Conservation (phyloP, 352 stramenopile genomes). For the Phytophthora hibernalis region DNA sequence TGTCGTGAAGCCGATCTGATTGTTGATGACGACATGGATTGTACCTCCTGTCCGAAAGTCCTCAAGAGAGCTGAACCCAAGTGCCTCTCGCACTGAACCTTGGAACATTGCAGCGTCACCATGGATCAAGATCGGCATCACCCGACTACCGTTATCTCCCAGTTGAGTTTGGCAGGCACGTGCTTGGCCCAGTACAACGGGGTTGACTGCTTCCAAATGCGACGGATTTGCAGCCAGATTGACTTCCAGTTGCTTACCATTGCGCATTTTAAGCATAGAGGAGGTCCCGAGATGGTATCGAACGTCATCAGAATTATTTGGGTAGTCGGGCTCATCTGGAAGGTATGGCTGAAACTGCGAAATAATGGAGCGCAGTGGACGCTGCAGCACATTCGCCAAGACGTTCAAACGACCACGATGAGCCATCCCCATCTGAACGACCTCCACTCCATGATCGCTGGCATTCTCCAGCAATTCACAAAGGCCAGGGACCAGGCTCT, state of each 20-base stretch:
- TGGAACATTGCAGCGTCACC: conserved; percentile 96
- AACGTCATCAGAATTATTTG: conserved; percentile 91
- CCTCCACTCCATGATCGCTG: conserved; percentile 95
- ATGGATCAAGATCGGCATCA: conserved; percentile 98
- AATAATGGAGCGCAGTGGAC: conserved; percentile 96
- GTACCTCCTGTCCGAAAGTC: conserved; percentile 98
- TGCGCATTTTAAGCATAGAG: conserved; percentile 73
- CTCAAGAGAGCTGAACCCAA: conserved; percentile 89
- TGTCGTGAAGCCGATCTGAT: conserved; percentile 99
- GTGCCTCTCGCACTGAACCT: conserved; percentile 80
- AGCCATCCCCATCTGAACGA: conserved; percentile 99
- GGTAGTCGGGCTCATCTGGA: conserved; percentile 84
- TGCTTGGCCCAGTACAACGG: conserved; percentile 96
- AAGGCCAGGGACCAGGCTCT: conserved; percentile 96
- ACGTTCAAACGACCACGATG: conserved; percentile 98
- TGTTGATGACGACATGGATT: conserved; percentile 99
- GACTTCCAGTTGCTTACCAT: conserved; percentile 70
- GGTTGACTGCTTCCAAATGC: conserved; percentile 99
- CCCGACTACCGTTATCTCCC: conserved; percentile 83
- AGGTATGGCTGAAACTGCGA: conserved; percentile 88
- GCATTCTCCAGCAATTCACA: conserved; percentile 96
- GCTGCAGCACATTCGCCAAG: conserved; percentile 98
- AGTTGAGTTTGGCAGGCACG: conserved; percentile 93
- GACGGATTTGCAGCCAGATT: conserved; percentile 98
- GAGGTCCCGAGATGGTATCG: conserved; percentile 89